Base-by-base conservation (phyloP, 2,329 filamentous ascomycete species). In the Byssothecium circinans region DNA sequence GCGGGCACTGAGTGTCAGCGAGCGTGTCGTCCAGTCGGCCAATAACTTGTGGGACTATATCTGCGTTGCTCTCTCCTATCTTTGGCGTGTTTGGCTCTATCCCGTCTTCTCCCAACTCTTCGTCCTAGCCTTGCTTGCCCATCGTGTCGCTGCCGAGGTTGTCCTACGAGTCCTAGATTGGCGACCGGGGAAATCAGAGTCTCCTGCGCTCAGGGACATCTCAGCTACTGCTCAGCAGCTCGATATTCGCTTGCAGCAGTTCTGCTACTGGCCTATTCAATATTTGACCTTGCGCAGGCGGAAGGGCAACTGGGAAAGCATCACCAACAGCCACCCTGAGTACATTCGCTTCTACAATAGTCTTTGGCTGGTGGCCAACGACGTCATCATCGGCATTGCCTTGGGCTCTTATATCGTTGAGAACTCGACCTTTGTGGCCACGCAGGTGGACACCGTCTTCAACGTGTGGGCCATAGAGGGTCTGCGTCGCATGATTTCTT, bases 301-400 rank as follows among this genome's bases (percentile, higher is more conserved):
- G 32, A 95, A 95, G 66, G 85, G 86, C 53, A 90, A 95, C 60
- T 97, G 94, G 92, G 89, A 91, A 49, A 97, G 92, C 68, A 88
- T 97, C 45, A 96, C 91, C 0, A 94, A 87, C 39, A 96, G 87
- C 61, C 92, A 99, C 70, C 90, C 92, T 0, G 94, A 99, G 70
- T 99, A 99, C 69, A 99, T 99, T 57, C 87, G 94, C 14, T 99
- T 99, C 73, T 99, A 97, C 75, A 99, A 99, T 70, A 96, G 91
- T 64, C 77, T 99, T 4, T 99, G 94, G 94, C 87, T 99, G 8
- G 94, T 99, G 18, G 91, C 91, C 23, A 99, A 99, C 74, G 94
- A 99, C 74, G 88, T 99, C 38, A 99, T 99, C 56, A 97, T 99
- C 50, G 95, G 94, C 20, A 96, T 99, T 57, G 94, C 94, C 1